Conservation (phyloP, 371 early-diverging fungal species). For the Blakeslea trispora region DNA sequence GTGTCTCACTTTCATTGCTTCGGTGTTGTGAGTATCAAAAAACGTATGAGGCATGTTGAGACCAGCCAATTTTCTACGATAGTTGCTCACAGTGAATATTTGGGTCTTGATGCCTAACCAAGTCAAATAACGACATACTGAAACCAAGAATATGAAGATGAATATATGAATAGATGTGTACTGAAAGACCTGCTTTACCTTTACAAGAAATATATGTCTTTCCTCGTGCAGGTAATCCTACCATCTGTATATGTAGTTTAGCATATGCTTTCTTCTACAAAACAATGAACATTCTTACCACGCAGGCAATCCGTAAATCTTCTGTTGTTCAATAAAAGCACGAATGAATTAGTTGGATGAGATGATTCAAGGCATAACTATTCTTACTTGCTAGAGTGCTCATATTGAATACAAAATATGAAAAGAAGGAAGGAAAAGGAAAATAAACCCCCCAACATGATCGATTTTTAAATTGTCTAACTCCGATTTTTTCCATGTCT, state of each 20-base stretch:
- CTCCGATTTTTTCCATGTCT: not conserved
- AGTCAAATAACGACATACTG: constrained; percentile 87
- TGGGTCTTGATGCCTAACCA: constrained; percentile 94
- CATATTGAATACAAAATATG: not conserved
- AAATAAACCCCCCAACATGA: not conserved
- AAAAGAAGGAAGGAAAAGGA: not conserved
- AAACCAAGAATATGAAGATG: constrained; percentile 3
- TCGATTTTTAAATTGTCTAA: not conserved
- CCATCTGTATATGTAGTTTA: constrained; percentile 54
- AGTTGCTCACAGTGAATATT: constrained; percentile 93
- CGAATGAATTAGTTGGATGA: not conserved
- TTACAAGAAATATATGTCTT: constrained; percentile 92
- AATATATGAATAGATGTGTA: constrained; percentile 1
- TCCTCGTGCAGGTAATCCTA: constrained; percentile 89
- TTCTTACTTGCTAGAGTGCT: not conserved
- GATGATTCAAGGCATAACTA: not conserved
- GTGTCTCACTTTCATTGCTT: constrained; percentile 69
- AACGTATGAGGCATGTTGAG: constrained; percentile 81
- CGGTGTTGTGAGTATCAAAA: constrained; percentile 84
- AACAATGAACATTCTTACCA: constrained; percentile 20
- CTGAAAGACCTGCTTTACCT: constrained; percentile 57
- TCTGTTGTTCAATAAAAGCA: not conserved
- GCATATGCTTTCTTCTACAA: not conserved
- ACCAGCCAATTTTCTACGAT: constrained; percentile 86
- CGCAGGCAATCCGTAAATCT: constrained; percentile 41